Percentiles rank a stretch among this genome's conserved stretches.
phyloP scores from a whole-genome alignment of 495 filamentous ascomycete genomes.

The Trichodelitschia bisporula region DNA sequence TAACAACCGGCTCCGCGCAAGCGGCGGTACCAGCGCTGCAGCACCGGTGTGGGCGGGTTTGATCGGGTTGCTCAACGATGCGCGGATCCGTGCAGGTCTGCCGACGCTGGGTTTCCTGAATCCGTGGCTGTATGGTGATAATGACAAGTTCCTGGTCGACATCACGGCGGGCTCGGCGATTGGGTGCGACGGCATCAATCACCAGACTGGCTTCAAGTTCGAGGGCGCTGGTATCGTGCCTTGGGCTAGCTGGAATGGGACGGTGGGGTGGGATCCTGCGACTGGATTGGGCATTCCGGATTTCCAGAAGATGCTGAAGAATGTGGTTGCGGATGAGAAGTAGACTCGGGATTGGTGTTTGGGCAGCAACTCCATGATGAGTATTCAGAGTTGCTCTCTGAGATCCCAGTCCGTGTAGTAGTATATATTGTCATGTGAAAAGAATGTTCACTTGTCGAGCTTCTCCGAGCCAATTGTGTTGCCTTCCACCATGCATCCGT shows the following conservation, averaged over 20 bases:
- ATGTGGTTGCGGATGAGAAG: conserved; percentile 2
- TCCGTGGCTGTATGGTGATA: conserved; percentile 41
- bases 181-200: conserved; percentile 29
- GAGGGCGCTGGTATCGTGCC: conserved; percentile 13
- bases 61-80: conserved; percentile 43
- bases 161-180: conserved; percentile 31
- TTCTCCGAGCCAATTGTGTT: too few species aligned
- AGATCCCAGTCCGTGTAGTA: too few species aligned
- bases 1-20: conserved; percentile 23
- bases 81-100: conserved; percentile 27
- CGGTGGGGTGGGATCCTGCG: conserved; percentile 35
- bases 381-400: too few species aligned
- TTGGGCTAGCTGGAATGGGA: conserved; percentile 19
- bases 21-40: conserved; percentile 39
- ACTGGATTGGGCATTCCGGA: conserved; percentile 32
- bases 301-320: conserved; percentile 13
- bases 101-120: conserved; percentile 47
- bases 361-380: too few species aligned
- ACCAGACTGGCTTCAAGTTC: conserved; percentile 20
- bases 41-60: conserved; percentile 39
- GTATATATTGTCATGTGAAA: too few species aligned
- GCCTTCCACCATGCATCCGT: too few species aligned
- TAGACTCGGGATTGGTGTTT: too few species aligned
- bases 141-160: conserved; percentile 31
- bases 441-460: too few species aligned